A percentile compares a stretch with the other conserved stretches of the same genome.
Conservation (phyloP, 805 yeast species). For the Alloascoidea hylecoeti region DNA sequence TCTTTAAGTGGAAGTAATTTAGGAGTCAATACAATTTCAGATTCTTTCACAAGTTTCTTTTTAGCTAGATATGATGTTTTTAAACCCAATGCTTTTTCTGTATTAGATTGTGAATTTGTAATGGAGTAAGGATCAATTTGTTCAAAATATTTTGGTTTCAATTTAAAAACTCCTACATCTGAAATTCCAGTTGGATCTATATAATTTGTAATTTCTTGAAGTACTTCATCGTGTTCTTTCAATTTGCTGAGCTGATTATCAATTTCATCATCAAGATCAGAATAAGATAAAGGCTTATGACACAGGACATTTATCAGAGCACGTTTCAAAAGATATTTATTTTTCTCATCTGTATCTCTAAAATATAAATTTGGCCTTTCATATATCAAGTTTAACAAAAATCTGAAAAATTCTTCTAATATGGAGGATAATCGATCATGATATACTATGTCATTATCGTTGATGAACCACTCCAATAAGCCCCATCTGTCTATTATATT, state of each 20-base stretch:
- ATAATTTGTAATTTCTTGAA: constrained; percentile 42
- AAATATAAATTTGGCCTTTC: constrained; percentile 51
- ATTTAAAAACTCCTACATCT: constrained; percentile 50
- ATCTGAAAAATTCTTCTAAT: constrained; percentile 67
- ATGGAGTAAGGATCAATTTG: constrained; percentile 72
- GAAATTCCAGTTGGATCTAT: constrained; percentile 41
- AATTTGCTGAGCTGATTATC: constrained; percentile 70
- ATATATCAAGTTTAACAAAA: constrained; percentile 50
- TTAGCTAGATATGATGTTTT: constrained; percentile 36
- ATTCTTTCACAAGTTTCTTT: constrained; percentile 20
- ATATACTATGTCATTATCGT: constrained; percentile 17
- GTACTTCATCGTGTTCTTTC: constrained; percentile 53
- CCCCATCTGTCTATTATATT: constrained; percentile 63
- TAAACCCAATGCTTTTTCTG: constrained; percentile 69
- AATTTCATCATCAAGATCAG: constrained; percentile 51
- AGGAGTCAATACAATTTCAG: constrained; percentile 47
- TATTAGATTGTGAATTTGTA: constrained; percentile 59
- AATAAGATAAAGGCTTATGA: constrained; percentile 57
- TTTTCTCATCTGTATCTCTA: constrained; percentile 17
- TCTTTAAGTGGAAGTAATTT: constrained; percentile 12
- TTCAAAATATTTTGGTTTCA: constrained; percentile 39
- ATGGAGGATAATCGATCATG: constrained; percentile 36
- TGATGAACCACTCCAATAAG: constrained; percentile 33
- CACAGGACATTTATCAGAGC: constrained; percentile 77
- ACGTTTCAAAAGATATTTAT: constrained; percentile 22